Base-by-base conservation (phyloP, 2,329 filamentous ascomycete species). In the Aulographum hederae region DNA sequence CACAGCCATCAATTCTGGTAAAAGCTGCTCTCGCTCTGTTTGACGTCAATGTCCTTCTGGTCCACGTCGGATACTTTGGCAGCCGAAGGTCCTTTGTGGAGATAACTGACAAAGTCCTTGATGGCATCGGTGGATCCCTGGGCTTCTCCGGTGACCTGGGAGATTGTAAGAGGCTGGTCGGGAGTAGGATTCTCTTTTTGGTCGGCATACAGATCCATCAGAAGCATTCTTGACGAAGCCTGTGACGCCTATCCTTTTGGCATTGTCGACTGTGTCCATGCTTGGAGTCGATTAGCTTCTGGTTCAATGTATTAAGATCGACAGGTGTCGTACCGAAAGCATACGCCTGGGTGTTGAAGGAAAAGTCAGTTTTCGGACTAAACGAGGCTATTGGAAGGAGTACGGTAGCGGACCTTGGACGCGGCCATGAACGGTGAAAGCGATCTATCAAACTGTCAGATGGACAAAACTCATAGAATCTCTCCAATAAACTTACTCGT, bases 101-200 rank as follows among this genome's bases (percentile, higher is more conserved):
- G 58, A 38, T 81, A 73, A 41, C 76, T 69, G 21, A 92, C 56
- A 40, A 94, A 77, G 34, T 71, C 67, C 32, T 71, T 54, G 17
- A 95, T 50, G 2, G 65, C 54, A 1, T 70, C 64, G 2, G 73
- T 63, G 2, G 67, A 61, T 18, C 82, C 85, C 50, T 95, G 86
- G 4, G 76, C 84, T 56, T 94, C 85, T 17, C 86, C 86, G 46
- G 81, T 72, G 29, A 95, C 85, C 81, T 93, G 41, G 4, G 8
- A 3, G 18, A 19, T 32, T 31, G 6, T 10, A 13, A n/a, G 3
- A 31, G n/a, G 4, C 6, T 19, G 25, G 26, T 6, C 10, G 10
- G 23, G 10, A 10, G 13, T 34, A 13, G 8, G 2, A 30, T 19
- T 12, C 5, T 10, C 21, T 18, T 14, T 10, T 32, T 27, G 11